A percentile compares a stretch with the other conserved stretches of the same genome.
Evolutionary conservation across 139 green algal genomes (phyloP).

Genomic region (Eudorina sp.): DNA sequence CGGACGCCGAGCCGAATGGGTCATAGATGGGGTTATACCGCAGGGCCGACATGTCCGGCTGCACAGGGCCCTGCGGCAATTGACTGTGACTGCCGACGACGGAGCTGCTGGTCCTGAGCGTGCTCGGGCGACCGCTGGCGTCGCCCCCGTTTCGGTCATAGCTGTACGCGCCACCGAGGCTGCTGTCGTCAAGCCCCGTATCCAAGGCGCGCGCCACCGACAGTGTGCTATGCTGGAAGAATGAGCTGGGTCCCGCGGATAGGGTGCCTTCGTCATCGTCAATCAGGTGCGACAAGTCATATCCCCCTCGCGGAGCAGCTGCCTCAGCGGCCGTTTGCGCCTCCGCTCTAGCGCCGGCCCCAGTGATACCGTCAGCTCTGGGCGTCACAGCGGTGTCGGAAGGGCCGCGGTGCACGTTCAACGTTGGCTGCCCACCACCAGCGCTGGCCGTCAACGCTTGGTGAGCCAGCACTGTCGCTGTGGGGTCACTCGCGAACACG

Average conservation of each 20-base stretch:
- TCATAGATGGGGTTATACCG: slow-evolving; percentile 41
- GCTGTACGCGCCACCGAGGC: neutral
- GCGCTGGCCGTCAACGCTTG: neutral
- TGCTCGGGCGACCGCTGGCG: neutral
- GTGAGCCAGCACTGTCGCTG: neutral
- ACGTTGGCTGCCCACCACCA: too few relatives aligned
- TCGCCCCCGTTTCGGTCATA: too few relatives aligned
- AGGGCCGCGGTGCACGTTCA: too few relatives aligned
- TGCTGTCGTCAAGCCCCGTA: neutral
- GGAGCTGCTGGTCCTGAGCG: neutral
- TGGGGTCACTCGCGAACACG: neutral
- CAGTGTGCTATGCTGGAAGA: neutral
- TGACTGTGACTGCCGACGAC: neutral
- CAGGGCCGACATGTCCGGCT: neutral
- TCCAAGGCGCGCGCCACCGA: neutral
- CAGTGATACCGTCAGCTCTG: too few relatives aligned
- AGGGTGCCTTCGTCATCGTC: neutral
- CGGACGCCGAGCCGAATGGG: neutral
- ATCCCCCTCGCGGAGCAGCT: too few relatives aligned
- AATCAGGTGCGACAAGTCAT: slow-evolving; percentile 19
- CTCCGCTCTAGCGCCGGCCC: too few relatives aligned
- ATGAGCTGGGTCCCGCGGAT: neutral
- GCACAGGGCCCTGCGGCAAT: neutral
- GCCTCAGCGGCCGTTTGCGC: too few relatives aligned
- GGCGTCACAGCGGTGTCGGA: too few relatives aligned